Evolutionary conservation across 202 grass and related monocot genomes (phyloP), one percentile per base, ranked within the genome.

Genomic region (Saccharum hybrid): DNA sequence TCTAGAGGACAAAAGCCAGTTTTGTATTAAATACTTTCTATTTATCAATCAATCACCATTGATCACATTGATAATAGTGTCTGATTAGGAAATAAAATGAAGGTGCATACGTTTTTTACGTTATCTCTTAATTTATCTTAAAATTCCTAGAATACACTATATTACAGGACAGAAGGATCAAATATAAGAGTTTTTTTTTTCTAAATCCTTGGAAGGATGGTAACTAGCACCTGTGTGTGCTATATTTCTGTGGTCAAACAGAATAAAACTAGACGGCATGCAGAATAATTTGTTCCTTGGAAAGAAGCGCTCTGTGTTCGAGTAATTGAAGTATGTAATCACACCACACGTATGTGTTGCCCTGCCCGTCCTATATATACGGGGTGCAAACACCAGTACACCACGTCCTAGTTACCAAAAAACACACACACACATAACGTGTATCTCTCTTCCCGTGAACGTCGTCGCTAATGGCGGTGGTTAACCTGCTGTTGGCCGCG

Each of bases 381-480:
- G 52, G 18, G 56, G 40, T 63, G 77, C 76, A 54, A 77, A 68
- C 77, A 78, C 72, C 26, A 28, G 26, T 28, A 28, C 26, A 28
- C 1, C 72, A 31, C 66, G 30, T 3, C 57, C 41, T 57, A 89
- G 60, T 73, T 33, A 78, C 57, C 72, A 82, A 82, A 36, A 31
- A 23, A 26, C n/a, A 41, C 78, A 22, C 65, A 8, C 52, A 57
- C 52, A 57, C 51, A 54, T 3, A 57, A n/a, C 52, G 52, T 57
- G 7, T 57, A 28, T 3, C 57, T 23, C 57, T 21, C 34, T 13
- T 41, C 19, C 13, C 8, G 14, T 76, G 19, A 19, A 18, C 36
- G 14, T 23, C 36, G 26, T 45, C 41, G 31, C 68, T 79, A 90
- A 90, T 90, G 84, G 80, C 69, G 51, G 54, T 63, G 33, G 3